Base-by-base conservation (phyloP, 1,284 basidiomycete species). In the Peniophora sp. region DNA sequence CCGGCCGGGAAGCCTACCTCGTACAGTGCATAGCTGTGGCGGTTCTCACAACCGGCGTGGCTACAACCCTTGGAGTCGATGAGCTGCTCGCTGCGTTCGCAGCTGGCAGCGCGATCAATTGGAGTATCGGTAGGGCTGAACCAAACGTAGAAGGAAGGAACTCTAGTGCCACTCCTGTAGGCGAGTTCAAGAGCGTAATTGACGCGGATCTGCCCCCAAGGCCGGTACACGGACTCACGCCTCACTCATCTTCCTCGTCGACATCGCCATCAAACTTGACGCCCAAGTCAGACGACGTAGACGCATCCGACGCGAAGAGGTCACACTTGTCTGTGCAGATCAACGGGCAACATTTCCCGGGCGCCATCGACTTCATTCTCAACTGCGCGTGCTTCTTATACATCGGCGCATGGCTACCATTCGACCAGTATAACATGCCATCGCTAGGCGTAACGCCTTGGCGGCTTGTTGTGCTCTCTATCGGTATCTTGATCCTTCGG, bases 21-120 rank as follows among this genome's bases (percentile, higher is more conserved):
- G 89, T 91, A 0, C 93, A 88, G 58, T 97, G 94, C 63, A 75
- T 97, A 49, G 88, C 91, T 20, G 69, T 97, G 17, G 77, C 90
- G 0, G 68, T 94, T 22, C 79, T 94, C 58, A 86, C 83, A 3
- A 84, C 87, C 43, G 92, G 92, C 3, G 67, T 91, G 24, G 81
- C 86, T 12, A 85, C 80, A 32, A 76, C 88, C 1, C 68, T 93
- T 18, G 92, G 90, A 1, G 85, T 77, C 52, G 92, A 96, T 61
- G 92, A 96, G 62, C 74, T 97, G 9, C 70, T 97, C n/a, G 92
- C 92, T 11, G 85, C 92, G 0, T 98, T 97, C 63, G 93, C 93
- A 24, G 94, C 92, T 62, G 95, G 94, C 72, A 48, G 78, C 51
- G 92, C 94, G 0, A 88, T 97, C 58, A 92, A 92, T 1, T 97